Evolutionary conservation across 805 yeast species (phyloP), one percentile per base, ranked within the genome.

Genomic region (Ogataea parapolymorpha): DNA sequence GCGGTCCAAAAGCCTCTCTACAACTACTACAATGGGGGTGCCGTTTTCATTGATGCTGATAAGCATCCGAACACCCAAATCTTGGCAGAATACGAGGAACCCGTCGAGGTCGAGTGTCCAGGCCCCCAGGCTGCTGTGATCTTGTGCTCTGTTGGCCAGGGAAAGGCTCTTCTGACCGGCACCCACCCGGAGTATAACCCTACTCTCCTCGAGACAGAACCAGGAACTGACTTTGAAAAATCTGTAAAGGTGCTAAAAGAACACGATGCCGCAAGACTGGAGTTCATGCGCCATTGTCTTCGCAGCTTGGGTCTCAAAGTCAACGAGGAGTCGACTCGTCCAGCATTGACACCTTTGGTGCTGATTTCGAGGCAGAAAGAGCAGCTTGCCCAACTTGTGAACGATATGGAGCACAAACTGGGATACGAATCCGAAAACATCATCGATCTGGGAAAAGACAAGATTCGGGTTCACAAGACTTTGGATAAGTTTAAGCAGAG

Each of bases 181-280:
- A 75, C 87, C 0, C 99, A 93, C 62, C 95, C 96, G 0, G 99
- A 93, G 62, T 89, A 81, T 56, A 69, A 79, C 2, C 82, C 88
- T 0, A 58, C 62, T 12, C 65, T 74, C 12, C 52, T 80, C 48
- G 63, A 74, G 45, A 63, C 62, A 14, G 44, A 54, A 10, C 31
- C 46, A 0, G 57, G 46, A 1, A 16, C 45, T 8, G 57, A 58
- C 1, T 66, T 65, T 20, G 49, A 64, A 2, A 42, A 45, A 2
- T 65, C 79, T 2, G 61, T 77, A 2, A 53, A 65, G 3, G 58
- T 54, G 0, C 60, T 89, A 20, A 57, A 58, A 15, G 59, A 60
- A 0, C 54, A 71, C 25, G 80, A 82, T 39, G 57, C 56, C 2
- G 54, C 62, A 2, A 71, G 97, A 37, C 59, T 73, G 29, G 54